A percentile compares a stretch with the other conserved stretches of the same genome.
phyloP scores from a whole-genome alignment of 306 rosid genomes.

The Canavalia ensiformis region DNA sequence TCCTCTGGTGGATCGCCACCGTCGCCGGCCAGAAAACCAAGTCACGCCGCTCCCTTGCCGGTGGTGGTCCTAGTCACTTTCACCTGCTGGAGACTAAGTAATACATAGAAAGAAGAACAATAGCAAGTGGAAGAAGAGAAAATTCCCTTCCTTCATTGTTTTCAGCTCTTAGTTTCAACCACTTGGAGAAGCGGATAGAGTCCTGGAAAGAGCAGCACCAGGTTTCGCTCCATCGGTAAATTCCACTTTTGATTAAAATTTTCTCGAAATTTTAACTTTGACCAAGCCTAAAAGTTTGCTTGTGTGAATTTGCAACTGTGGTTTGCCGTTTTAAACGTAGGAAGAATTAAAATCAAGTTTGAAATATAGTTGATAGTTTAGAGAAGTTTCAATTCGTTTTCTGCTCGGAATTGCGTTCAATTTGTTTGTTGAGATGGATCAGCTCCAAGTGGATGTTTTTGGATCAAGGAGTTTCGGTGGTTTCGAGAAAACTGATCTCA shows the following conservation, averaged over 20 bases:
- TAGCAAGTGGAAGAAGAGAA: not conserved
- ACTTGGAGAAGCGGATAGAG: not conserved
- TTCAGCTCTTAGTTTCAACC: slow-evolving; percentile 10
- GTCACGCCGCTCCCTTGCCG: not conserved
- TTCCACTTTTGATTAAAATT: not conserved
- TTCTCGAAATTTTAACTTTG: slow-evolving; percentile 23
- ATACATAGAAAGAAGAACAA: not conserved
- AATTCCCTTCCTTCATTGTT: not conserved
- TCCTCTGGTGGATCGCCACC: slow-evolving; percentile 42
- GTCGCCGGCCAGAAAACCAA: slow-evolving; percentile 22
- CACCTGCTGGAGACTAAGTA: not conserved
- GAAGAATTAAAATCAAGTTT: not conserved
- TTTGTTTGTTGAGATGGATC: slow-evolving; percentile 30
- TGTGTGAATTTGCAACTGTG: not conserved
- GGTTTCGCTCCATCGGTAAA: slow-evolving; percentile 46
- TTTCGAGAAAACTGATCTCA: not conserved
- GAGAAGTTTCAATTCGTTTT: slow-evolving; percentile 17
- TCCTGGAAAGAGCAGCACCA: slow-evolving; percentile 32
- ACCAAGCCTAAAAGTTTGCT: not conserved
- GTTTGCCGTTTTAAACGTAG: not conserved
- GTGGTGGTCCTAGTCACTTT: not conserved
- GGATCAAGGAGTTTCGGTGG: not conserved
- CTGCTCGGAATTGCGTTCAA: slow-evolving; percentile 10
- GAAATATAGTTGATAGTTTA: not conserved
- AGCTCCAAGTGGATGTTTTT: slow-evolving; percentile 25